Evolutionary conservation across 2,329 filamentous ascomycete genomes (phyloP).

Genomic region (Epichloe bromicola): DNA sequence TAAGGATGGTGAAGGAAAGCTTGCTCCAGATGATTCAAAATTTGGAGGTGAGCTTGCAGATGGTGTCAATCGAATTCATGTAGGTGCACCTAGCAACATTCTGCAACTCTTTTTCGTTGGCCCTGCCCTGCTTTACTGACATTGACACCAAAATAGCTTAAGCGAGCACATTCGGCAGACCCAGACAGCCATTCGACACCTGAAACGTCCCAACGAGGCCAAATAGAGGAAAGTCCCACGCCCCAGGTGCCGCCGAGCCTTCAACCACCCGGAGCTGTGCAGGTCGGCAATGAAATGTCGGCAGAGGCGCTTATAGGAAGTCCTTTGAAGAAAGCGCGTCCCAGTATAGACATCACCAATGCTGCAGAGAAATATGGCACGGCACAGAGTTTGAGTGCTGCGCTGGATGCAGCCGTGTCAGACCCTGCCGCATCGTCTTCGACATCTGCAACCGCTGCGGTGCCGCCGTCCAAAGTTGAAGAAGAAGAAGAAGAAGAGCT

Average conservation of each 20-base stretch:
- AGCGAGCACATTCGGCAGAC: conserved; percentile 66
- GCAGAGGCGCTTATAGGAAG: conserved; percentile 43
- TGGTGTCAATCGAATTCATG: conserved; percentile 70
- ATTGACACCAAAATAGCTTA: conserved; percentile 44
- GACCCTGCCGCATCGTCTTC: conserved; percentile 9
- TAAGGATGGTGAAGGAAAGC: conserved; percentile 43
- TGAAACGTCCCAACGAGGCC: conserved; percentile 23
- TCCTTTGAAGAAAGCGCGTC: conserved; percentile 63
- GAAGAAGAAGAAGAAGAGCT: conserved; percentile 22
- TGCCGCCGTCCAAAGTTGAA: conserved; percentile 15
- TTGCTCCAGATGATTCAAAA: conserved; percentile 58
- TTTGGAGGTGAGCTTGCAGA: conserved; percentile 65
- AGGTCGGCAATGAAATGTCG: conserved; percentile 18
- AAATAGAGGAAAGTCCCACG: conserved; percentile 31
- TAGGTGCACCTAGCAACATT: conserved; percentile 26
- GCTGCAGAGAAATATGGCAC: conserved; percentile 14
- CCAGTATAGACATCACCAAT: conserved; percentile 32
- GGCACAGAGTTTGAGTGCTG: conserved; percentile 23
- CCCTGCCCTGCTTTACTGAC: conserved; percentile 6
- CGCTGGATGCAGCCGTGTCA: conserved; percentile 19
- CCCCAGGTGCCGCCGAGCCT: conserved; percentile 5
- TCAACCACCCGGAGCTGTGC: conserved; percentile 14
- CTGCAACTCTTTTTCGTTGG: background rate
- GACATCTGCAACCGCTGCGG: conserved; percentile 11
- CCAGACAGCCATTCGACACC: conserved; percentile 35